phyloP scores from a whole-genome alignment of 2,329 filamentous ascomycete genomes.

The Cladorrhinum sp. region DNA sequence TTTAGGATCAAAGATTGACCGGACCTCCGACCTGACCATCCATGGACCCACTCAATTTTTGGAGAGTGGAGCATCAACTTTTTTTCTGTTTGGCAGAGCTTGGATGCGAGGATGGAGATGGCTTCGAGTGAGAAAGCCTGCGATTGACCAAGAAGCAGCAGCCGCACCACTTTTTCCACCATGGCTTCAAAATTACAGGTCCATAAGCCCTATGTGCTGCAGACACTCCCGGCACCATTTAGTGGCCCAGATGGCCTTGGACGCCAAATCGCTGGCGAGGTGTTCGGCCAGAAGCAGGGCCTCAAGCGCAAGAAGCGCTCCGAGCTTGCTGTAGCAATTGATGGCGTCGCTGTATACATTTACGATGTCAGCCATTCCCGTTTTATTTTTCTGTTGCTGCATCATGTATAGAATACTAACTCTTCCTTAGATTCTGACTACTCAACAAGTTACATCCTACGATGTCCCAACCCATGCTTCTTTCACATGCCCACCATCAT shows the following conservation, averaged over 20 bases:
- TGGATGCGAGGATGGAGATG: conserved; percentile 10
- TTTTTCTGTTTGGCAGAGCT: conserved; percentile 21
- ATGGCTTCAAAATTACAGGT: conserved; percentile 62
- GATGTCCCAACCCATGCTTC: conserved; percentile 63
- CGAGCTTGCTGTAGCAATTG: conserved; percentile 60
- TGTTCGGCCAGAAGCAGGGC: conserved; percentile 57
- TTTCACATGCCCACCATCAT: conserved; percentile 61
- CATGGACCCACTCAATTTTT: conserved; percentile 24
- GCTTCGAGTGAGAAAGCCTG: conserved; percentile 10
- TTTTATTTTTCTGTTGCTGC: conserved; percentile 5
- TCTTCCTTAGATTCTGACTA: conserved; percentile 53
- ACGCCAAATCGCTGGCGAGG: conserved; percentile 58
- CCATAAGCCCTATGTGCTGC: conserved; percentile 62
- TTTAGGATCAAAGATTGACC: conserved; percentile 26
- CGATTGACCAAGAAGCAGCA: conserved; percentile 5
- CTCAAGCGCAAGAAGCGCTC: conserved; percentile 61
- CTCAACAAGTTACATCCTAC: conserved; percentile 63
- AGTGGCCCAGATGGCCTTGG: conserved; percentile 46
- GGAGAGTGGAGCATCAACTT: conserved; percentile 16
- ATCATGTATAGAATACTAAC: not conserved
- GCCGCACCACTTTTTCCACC: conserved; percentile 11
- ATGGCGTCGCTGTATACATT: conserved; percentile 63
- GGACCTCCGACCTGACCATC: conserved; percentile 11
- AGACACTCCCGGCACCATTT: conserved; percentile 57
- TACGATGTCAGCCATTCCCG: conserved; percentile 53